Conservation (phyloP, 345 rosid genomes). For the Rhodomyrtus tomentosa region DNA sequence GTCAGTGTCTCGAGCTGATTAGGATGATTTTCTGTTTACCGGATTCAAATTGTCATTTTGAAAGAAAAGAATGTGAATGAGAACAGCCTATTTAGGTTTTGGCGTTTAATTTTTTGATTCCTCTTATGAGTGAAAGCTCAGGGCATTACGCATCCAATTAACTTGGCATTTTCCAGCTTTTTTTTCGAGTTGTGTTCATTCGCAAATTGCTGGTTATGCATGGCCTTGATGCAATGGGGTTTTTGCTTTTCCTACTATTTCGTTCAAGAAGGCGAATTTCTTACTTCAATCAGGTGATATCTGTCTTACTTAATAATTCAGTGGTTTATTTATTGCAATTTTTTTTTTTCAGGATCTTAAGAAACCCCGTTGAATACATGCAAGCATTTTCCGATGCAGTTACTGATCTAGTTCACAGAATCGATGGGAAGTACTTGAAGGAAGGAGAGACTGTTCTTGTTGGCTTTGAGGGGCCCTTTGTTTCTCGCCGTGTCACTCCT, state of each 20-base stretch:
- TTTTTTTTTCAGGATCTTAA: constrained; percentile 45
- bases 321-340: neutral
- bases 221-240: neutral
- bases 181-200: neutral
- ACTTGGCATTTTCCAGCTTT: neutral
- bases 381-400: constrained; percentile 92
- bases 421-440: constrained; percentile 64
- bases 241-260: neutral
- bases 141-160: neutral
- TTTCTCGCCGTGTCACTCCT: constrained; percentile 88
- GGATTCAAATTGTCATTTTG: neutral
- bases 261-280: neutral
- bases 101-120: neutral
- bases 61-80: neutral
- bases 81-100: neutral
- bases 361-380: constrained; percentile 74
- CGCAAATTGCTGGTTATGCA: neutral
- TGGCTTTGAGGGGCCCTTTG: constrained; percentile 95
- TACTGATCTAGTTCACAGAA: constrained; percentile 61
- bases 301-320: neutral
- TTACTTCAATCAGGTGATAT: neutral
- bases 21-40: neutral
- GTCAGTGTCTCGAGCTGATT: neutral
- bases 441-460: constrained; percentile 80
- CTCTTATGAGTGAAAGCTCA: neutral